These are phyloP conservation scores for Penicillium sp. DNA, from an alignment of 2,329 filamentous ascomycete species.

Conservation along the genomic window DNA sequence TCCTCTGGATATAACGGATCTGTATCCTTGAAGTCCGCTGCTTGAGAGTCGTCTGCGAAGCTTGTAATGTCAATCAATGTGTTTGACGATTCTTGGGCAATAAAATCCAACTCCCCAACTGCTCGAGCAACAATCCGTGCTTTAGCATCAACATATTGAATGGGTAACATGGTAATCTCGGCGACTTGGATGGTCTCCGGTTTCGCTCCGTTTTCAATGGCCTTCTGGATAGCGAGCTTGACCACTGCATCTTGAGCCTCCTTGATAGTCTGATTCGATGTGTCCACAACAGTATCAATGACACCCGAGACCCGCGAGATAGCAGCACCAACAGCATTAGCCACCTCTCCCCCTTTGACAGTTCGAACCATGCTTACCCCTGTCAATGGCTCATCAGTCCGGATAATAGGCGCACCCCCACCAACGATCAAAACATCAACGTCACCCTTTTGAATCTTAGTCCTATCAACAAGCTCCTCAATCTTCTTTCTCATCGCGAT, in stretches of 20 bases:
- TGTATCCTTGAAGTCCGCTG: not conserved
- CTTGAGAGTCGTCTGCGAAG: not conserved
- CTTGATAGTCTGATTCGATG: slow-evolving; percentile 6
- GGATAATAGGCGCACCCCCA: slow-evolving; percentile 62
- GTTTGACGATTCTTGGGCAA: slow-evolving; percentile 17
- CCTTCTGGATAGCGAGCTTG: slow-evolving; percentile 2
- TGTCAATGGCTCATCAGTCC: slow-evolving; percentile 47
- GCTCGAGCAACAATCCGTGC: slow-evolving; percentile 32
- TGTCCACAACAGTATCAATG: slow-evolving; percentile 13
- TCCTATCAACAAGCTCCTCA: slow-evolving; percentile 59
- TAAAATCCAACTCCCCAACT: slow-evolving; percentile 22
- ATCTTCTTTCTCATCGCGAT: slow-evolving; percentile 52
- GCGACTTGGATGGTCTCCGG: slow-evolving; percentile 39
- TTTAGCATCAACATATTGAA: slow-evolving; percentile 38
- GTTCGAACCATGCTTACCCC: slow-evolving; percentile 60
- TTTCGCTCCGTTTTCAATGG: slow-evolving; percentile 14
- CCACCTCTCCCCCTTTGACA: slow-evolving; percentile 59
- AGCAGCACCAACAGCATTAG: slow-evolving; percentile 66
- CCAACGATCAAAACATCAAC: slow-evolving; percentile 64
- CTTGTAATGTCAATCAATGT: not conserved
- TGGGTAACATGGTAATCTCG: slow-evolving; percentile 40
- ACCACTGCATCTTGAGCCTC: slow-evolving; percentile 6
- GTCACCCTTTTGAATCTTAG: slow-evolving; percentile 64
- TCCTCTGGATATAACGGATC: slow-evolving; percentile 8
- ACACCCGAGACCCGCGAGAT: slow-evolving; percentile 59